Conservation (phyloP, 1,139 yeast genomes). For the Taphrina betulina region DNA sequence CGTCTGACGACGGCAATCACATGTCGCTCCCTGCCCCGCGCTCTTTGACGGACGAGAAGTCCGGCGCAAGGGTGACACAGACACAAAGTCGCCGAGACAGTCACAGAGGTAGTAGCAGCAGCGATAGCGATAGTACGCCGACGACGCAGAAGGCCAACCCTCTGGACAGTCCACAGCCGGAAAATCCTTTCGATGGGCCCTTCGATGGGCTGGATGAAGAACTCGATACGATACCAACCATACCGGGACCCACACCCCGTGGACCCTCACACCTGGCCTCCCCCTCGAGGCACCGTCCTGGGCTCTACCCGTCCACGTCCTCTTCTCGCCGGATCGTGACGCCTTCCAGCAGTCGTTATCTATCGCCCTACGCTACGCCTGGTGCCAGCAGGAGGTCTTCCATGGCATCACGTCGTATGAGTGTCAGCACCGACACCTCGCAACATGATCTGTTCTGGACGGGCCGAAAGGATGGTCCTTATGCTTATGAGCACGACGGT, state of each 20-base stretch:
- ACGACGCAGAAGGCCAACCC: conserved; percentile 4
- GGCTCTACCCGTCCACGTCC: conserved; percentile 1
- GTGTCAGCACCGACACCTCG: conserved; percentile 5
- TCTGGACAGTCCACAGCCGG: conserved; percentile 8
- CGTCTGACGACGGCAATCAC: too few relatives aligned
- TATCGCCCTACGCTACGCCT: conserved; percentile 18
- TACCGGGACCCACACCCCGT: conserved; percentile 5
- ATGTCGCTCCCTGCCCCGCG: too few relatives aligned
- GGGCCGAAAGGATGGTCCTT: conserved; percentile 12
- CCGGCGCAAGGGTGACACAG: too few relatives aligned
- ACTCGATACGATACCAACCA: conserved; percentile 2
- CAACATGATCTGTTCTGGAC: conserved; percentile 17
- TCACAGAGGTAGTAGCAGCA: too few relatives aligned
- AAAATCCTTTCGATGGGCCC: conserved; percentile 11
- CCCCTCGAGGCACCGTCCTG: not conserved
- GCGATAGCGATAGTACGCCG: too few relatives aligned
- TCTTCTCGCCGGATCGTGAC: conserved; percentile 14
- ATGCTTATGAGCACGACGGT: conserved; percentile 18
- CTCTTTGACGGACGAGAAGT: too few relatives aligned
- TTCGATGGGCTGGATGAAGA: not conserved
- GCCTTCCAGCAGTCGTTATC: conserved; percentile 13
- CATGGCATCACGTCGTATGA: conserved; percentile 2
- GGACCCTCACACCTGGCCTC: not conserved
- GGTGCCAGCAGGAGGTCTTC: conserved; percentile 15
- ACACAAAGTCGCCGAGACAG: too few relatives aligned